These are phyloP conservation scores for Penicillium palitans DNA, from an alignment of 2,329 filamentous ascomycete genomes.

Conservation along the genomic window DNA sequence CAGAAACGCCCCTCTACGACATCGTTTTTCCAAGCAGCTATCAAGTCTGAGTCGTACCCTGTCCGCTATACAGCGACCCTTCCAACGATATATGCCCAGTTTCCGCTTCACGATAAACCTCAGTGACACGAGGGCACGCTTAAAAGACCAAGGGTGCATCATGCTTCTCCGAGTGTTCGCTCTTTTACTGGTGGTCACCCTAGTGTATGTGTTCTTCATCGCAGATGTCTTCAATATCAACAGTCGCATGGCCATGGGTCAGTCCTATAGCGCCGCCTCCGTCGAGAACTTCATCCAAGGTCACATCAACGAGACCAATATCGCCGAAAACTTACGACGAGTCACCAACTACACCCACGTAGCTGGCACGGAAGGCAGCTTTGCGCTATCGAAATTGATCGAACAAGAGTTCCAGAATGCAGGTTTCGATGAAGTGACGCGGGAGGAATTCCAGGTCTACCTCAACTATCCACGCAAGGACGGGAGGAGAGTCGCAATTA, in stretches of 20 bases:
- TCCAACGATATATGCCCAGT: slow-evolving; percentile 47
- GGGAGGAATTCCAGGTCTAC: slow-evolving; percentile 84
- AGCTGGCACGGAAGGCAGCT: slow-evolving; percentile 92
- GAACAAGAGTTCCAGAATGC: slow-evolving; percentile 72
- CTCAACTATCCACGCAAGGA: slow-evolving; percentile 82
- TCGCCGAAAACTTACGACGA: slow-evolving; percentile 72
- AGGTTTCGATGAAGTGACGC: slow-evolving; percentile 70
- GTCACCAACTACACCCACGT: slow-evolving; percentile 85
- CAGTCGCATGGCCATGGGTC: slow-evolving; percentile 61
- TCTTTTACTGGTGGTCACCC: slow-evolving; percentile 69
- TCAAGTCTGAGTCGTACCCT: slow-evolving; percentile 57
- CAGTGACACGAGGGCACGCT: slow-evolving; percentile 32
- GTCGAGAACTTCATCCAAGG: slow-evolving; percentile 73
- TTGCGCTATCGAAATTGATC: slow-evolving; percentile 80
- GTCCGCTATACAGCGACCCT: slow-evolving; percentile 56
- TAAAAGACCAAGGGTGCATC: slow-evolving; percentile 59
- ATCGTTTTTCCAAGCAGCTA: slow-evolving; percentile 58
- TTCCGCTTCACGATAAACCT: slow-evolving; percentile 44
- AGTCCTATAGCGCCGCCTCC: slow-evolving; percentile 80
- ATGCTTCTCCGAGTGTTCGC: slow-evolving; percentile 73
- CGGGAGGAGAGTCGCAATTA: slow-evolving; percentile 77
- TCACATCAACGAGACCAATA: slow-evolving; percentile 67
- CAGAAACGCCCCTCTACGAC: slow-evolving; percentile 44
- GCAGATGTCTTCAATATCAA: slow-evolving; percentile 76
- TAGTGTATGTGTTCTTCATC: slow-evolving; percentile 83